Percentiles rank a stretch among this genome's conserved stretches.
Conservation (phyloP, 768 basidiomycete genomes). For the Crassisporium funariophilum region DNA sequence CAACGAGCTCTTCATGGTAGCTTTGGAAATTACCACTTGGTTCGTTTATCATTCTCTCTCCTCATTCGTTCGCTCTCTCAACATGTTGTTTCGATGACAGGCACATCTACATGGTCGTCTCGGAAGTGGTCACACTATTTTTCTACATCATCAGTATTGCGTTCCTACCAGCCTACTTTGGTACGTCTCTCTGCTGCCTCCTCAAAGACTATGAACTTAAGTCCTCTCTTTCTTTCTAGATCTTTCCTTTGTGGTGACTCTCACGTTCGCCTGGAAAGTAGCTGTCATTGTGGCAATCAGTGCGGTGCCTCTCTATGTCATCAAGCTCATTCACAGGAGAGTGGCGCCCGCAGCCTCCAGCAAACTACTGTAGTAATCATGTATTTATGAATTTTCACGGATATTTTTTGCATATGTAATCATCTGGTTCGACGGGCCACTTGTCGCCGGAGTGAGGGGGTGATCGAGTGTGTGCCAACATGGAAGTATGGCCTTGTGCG, state of each 20-base stretch:
- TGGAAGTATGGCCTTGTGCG: too few species aligned
- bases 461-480: too few species aligned
- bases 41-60: slow-evolving; percentile 31
- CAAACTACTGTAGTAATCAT: slow-evolving; percentile 66
- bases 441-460: too few species aligned
- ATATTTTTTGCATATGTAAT: too few species aligned
- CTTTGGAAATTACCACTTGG: slow-evolving; percentile 97
- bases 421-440: too few species aligned
- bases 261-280: slow-evolving; percentile 92
- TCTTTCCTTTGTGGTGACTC: slow-evolving; percentile 87
- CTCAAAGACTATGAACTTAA: neutral
- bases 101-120: slow-evolving; percentile 95
- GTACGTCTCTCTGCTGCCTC: slow-evolving; percentile 47
- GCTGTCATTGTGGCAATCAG: slow-evolving; percentile 94
- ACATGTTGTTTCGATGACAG: slow-evolving; percentile 36
- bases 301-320: slow-evolving; percentile 86
- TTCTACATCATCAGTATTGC: slow-evolving; percentile 91
- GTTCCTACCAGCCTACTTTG: slow-evolving; percentile 96
- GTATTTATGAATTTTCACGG: too few species aligned
- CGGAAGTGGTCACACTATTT: slow-evolving; percentile 85
- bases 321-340: slow-evolving; percentile 84
- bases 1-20: slow-evolving; percentile 99
- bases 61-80: neutral
- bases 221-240: slow-evolving; percentile 49
- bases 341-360: slow-evolving; percentile 92